These are phyloP conservation scores for Arachis monticola DNA, from an alignment of 331 rosid genomes.

Conservation along the genomic window DNA sequence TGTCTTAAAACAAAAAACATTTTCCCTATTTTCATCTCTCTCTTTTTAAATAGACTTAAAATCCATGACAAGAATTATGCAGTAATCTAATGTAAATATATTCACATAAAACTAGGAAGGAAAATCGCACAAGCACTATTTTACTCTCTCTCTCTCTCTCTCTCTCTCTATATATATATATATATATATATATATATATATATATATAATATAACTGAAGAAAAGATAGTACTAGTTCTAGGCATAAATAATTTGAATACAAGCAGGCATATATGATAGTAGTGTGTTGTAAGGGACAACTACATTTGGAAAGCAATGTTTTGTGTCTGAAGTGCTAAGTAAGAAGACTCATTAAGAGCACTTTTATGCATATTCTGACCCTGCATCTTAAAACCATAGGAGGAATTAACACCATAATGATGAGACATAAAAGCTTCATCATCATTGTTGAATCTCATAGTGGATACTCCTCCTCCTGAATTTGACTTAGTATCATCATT, in stretches of 20 bases:
- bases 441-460: conserved; percentile 50
- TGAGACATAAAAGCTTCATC: conserved; percentile 61
- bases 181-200: too few relatives aligned
- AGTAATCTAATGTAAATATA: conserved; percentile 53
- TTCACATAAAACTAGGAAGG: conserved; percentile 59
- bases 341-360: conserved; percentile 57
- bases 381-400: conserved; percentile 53
- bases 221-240: conserved; percentile 36
- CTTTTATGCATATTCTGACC: conserved; percentile 55
- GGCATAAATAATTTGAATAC: conserved; percentile 40
- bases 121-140: conserved; percentile 41
- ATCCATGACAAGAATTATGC: conserved; percentile 14
- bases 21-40: too few relatives aligned
- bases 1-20: too few relatives aligned
- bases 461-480: conserved; percentile 52
- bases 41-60: too few relatives aligned
- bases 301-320: conserved; percentile 82
- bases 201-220: too few relatives aligned
- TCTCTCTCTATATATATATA: too few relatives aligned
- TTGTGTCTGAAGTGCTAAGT: conserved; percentile 68
- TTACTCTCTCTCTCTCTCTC: conserved; percentile 1
- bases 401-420: conserved; percentile 50
- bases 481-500: conserved; percentile 48
- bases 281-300: conserved; percentile 53
- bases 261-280: conserved; percentile 47